Base-by-base conservation (phyloP, 2,329 filamentous ascomycete genomes). In the Fusarium staphyleae region DNA sequence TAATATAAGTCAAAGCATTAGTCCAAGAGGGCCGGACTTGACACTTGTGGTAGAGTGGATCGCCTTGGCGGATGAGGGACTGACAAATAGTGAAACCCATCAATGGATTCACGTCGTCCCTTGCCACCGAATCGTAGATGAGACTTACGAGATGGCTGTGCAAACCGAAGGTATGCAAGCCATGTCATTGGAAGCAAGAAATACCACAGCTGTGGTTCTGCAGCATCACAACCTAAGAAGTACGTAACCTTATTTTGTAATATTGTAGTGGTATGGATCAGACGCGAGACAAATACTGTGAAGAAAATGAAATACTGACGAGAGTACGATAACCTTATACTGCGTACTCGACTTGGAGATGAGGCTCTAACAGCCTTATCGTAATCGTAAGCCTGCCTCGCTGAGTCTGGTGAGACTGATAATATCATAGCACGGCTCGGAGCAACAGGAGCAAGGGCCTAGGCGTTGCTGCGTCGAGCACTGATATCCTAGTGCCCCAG, bases 51-150 rank as follows among this genome's bases (percentile, higher is more conserved):
- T 15, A 12, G 22, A 26, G 39, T 35, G 36, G 15, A 42, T 28
- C 22, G 39, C 43, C 52, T 57, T 52, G 52, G 47, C 52, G 33
- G 22, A 34, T 24, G 22, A 24, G 22, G 8, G 22, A 24, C 9
- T 24, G 22, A 9, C 5, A 24, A 24, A 24, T 8, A 24, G 19
- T 24, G 30, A 36, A 40, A 41, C 22, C 12, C 22, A 24, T 7
- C 22, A 24, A 24, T 4, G 5, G 22, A 24, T 24, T 24, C 22
- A 24, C 7, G 43, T 34, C 43, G 57, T 13, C 19, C 19, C 22
- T 33, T 48, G 37, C 32, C 49, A 36, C 29, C 24, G 36, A 35
- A 19, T 36, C 7, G 14, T 22, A 30, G 28, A 22, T 22, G 29
- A 33, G 28, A n/a, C n/a, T n/a, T n/a, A n/a, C n/a, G 18, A 24